Evolutionary conservation across 2,329 filamentous ascomycete species (phyloP), one percentile per base, ranked within the genome.

Genomic region (Chaetomium strumarium): DNA sequence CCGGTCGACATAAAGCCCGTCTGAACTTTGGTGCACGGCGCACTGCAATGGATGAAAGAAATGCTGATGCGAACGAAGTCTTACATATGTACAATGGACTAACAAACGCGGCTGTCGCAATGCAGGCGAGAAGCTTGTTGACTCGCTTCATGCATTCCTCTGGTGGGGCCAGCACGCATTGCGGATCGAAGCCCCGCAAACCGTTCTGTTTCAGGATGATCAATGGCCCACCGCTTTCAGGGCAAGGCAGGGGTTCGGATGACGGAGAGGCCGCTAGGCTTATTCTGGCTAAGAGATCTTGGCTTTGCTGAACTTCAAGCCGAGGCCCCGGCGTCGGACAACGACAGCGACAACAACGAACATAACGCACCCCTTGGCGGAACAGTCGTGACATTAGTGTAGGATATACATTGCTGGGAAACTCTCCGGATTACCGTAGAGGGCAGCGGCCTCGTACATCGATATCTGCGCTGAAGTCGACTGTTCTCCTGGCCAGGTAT

Each of bases 201-300:
- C 56, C 53, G 58, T 58, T 58, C 50, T 56, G 61, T 63, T 62
- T 63, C 61, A 63, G 58, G 49, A 47, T 57, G 46, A 51, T 31
- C 57, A 50, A 36, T 43, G 29, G 36, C 20, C 49, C 53, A 52
- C 47, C 29, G 14, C 4, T 24, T 3, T 6, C 42, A 46, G 6
- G 19, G 17, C 54, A 60, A 39, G 52, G 55, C 55, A 60, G 45
- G 54, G 56, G 48, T 56, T 14, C 47, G 20, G 19, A 53, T 51
- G 55, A 51, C 54, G 52, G 41, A 36, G 42, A 1, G 20, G 37
- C 13, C 56, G 37, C 56, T 59, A 53, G 16, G 11, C 54, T 17
- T 3, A 10, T 36, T 40, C 14, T 2, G 44, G 42, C 20, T 42
- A 38, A 33, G 14, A 10, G 30, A 1, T n/a, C n/a, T 29, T 34